These are phyloP conservation scores for Remersonia thermophila DNA, from an alignment of 2,329 filamentous ascomycete genomes.

Conservation along the genomic window DNA sequence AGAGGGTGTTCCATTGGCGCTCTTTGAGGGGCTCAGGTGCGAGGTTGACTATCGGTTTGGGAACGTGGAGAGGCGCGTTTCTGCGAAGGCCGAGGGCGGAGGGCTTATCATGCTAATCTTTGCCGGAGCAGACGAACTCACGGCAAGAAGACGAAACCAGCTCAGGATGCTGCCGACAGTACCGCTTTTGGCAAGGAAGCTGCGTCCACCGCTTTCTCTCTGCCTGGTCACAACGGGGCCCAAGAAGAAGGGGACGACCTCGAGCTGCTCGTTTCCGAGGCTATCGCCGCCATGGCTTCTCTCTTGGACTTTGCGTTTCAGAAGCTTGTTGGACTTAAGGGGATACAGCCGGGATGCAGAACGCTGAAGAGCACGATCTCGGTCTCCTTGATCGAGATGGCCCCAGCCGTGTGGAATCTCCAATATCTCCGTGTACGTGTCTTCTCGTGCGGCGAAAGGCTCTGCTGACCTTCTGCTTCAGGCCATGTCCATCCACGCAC, in stretches of 20 bases:
- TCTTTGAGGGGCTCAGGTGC: slow-evolving; percentile 11
- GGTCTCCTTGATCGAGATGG: slow-evolving; percentile 20
- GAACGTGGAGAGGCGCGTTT: no score
- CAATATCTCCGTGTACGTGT: slow-evolving; percentile 21
- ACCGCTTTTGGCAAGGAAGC: neutral
- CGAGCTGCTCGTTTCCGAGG: neutral
- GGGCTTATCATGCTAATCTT: no score
- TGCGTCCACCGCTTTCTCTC: no score
- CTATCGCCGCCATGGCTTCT: slow-evolving; percentile 7
- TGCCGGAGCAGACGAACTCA: no score
- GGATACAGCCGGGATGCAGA: slow-evolving; percentile 9
- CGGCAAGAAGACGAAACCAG: slow-evolving; percentile 2
- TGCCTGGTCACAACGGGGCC: neutral
- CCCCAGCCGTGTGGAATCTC: slow-evolving; percentile 24
- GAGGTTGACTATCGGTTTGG: slow-evolving; percentile 8
- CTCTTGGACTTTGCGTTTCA: slow-evolving; percentile 19
- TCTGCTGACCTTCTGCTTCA: slow-evolving; percentile 7
- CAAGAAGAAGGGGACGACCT: neutral
- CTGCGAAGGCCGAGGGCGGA: no score
- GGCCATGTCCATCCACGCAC: slow-evolving; percentile 13
- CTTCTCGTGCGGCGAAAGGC: no score
- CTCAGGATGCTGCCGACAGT: slow-evolving; percentile 3
- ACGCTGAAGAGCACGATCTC: slow-evolving; percentile 6
- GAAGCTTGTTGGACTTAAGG: slow-evolving; percentile 20
- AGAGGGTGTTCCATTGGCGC: slow-evolving; percentile 3